A percentile compares a stretch with the other conserved stretches of the same genome.
These are phyloP conservation scores for Amaranthus palmeri DNA, from an alignment of 148 eudicot genomes.

Conservation along the genomic window DNA sequence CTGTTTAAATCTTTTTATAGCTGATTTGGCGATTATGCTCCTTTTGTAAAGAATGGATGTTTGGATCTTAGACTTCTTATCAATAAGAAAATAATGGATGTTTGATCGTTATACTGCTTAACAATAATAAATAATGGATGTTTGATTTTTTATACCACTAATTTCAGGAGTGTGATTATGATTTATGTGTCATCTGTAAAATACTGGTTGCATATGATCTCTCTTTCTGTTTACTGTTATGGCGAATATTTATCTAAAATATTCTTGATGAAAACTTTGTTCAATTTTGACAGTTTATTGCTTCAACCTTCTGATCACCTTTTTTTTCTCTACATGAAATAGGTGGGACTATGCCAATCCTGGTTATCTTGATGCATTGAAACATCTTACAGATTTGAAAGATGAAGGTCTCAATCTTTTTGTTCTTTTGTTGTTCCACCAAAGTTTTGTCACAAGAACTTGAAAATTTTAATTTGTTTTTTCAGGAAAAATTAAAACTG, in stretches of 20 bases:
- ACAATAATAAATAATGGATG: too few species aligned
- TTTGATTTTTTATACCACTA: background rate
- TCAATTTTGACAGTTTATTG: background rate
- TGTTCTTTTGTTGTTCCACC: background rate
- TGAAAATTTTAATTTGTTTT: constrained; percentile 17
- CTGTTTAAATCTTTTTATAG: too few species aligned
- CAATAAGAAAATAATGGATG: too few species aligned
- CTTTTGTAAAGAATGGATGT: too few species aligned
- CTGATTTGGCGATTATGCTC: too few species aligned
- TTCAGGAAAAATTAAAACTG: constrained; percentile 93
- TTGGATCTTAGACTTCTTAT: too few species aligned
- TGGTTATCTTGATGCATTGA: constrained; percentile 94
- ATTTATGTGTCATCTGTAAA: background rate
- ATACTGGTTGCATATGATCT: background rate
- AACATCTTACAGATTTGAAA: constrained; percentile 95
- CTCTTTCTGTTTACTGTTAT: constrained; percentile 1
- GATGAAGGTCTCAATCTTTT: constrained; percentile 58
- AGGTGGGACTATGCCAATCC: constrained; percentile 99
- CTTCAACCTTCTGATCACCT: constrained; percentile 8
- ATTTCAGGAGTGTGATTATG: background rate
- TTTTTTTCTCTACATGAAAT: constrained; percentile 25
- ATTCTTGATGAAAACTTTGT: background rate
- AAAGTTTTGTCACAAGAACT: background rate
- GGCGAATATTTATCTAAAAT: background rate
- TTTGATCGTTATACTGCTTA: background rate